Percentiles rank a stretch among this genome's conserved stretches.
Evolutionary conservation across 305 asterid species (phyloP).

Genomic region (Solanum chacoense): DNA sequence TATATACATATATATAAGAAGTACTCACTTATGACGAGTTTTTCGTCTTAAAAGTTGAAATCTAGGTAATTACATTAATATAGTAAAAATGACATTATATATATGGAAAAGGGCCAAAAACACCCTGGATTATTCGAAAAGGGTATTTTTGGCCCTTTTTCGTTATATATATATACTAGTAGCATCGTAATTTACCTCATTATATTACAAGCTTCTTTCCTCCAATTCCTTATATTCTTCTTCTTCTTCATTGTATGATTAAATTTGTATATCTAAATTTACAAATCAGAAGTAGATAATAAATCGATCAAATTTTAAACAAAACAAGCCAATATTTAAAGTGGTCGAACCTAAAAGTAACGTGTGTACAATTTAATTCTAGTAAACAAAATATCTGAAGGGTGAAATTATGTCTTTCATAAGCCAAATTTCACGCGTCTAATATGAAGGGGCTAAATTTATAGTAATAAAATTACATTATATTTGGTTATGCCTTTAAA

Average conservation of each 20-base stretch:
- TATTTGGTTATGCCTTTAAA: background rate
- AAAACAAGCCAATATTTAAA: too few relatives aligned
- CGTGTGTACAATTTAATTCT: background rate
- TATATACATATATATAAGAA: too few relatives aligned
- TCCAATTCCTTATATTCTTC: background rate
- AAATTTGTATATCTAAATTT: background rate
- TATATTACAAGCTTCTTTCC: background rate
- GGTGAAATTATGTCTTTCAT: background rate
- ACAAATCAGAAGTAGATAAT: background rate
- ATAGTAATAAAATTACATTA: too few relatives aligned
- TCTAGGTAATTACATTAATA: background rate
- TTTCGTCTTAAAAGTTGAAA: too few relatives aligned
- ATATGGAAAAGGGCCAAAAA: too few relatives aligned
- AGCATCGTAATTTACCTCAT: background rate
- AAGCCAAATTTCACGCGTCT: background rate
- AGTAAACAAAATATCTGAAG: background rate
- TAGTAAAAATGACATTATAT: background rate
- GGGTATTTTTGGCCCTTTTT: too few relatives aligned
- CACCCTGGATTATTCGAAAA: too few relatives aligned
- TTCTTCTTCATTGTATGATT: background rate
- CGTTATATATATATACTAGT: too few relatives aligned
- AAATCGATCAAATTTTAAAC: too few relatives aligned
- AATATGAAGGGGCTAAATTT: background rate
- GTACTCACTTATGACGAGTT: background rate
- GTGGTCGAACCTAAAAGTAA: background rate